Conservation (phyloP, 129 eudicot genomes). For the Flaveria sonorensis region DNA sequence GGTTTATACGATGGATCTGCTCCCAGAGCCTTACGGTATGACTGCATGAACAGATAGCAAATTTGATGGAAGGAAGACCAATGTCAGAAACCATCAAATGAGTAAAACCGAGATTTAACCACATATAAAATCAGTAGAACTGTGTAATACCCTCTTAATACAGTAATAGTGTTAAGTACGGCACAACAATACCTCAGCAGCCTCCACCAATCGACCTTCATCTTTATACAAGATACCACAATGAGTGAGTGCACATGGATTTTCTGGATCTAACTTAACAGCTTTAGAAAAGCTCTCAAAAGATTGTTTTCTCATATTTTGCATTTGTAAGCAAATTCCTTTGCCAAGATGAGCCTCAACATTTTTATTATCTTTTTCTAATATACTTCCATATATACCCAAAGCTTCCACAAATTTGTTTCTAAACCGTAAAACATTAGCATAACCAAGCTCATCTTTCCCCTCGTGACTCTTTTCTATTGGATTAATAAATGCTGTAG, state of each 20-base stretch:
- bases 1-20: slow-evolving; percentile 88
- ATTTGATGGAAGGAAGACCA: not conserved
- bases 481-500: slow-evolving; percentile 39
- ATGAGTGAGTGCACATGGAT: slow-evolving; percentile 94
- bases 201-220: slow-evolving; percentile 85
- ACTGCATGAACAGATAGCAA: slow-evolving; percentile 48
- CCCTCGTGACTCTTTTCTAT: slow-evolving; percentile 53
- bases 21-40: slow-evolving; percentile 82
- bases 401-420: slow-evolving; percentile 87
- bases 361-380: slow-evolving; percentile 67
- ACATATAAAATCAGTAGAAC: not conserved
- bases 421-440: slow-evolving; percentile 89
- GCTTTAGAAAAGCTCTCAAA: slow-evolving; percentile 89
- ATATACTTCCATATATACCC: slow-evolving; percentile 61
- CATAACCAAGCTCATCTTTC: slow-evolving; percentile 81
- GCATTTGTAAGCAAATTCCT: slow-evolving; percentile 96
- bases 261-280: slow-evolving; percentile 72
- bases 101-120: not conserved
- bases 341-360: slow-evolving; percentile 88
- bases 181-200: slow-evolving; percentile 83
- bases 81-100: not conserved
- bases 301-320: slow-evolving; percentile 73
- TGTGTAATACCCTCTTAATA: not conserved
- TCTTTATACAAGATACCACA: slow-evolving; percentile 96
- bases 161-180: not conserved